phyloP scores from a whole-genome alignment of 176 grass and related monocot genomes.

The Canna indica region DNA sequence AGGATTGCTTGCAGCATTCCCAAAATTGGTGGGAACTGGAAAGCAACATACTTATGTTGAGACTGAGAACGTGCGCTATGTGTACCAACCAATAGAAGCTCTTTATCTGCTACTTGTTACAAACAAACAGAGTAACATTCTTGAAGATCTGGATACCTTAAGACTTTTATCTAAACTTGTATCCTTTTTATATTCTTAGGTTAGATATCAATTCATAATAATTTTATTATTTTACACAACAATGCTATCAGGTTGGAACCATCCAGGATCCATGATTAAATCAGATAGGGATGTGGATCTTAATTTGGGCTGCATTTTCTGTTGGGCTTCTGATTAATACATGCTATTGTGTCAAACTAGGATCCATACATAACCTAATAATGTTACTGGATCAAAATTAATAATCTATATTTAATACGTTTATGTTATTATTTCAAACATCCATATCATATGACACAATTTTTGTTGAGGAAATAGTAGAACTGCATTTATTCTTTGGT shows the following conservation, averaged over 20 bases:
- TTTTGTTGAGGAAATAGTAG: no score
- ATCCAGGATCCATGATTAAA: background rate
- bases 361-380: no score
- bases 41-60: constrained; percentile 88
- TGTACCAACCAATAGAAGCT: constrained; percentile 77
- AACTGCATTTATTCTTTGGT: background rate
- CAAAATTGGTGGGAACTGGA: constrained; percentile 70
- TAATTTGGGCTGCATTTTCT: no score
- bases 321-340: no score
- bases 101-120: no score
- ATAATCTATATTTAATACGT: background rate
- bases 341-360: no score
- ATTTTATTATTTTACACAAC: background rate
- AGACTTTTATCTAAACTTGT: constrained; percentile 79
- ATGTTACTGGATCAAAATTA: no score
- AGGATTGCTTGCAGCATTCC: constrained; percentile 80
- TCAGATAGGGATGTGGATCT: background rate
- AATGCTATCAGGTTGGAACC: background rate
- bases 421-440: background rate
- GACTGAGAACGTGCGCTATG: constrained; percentile 77
- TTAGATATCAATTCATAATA: background rate
- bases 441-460: background rate
- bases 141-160: constrained; percentile 83
- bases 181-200: constrained; percentile 13
- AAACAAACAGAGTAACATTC: constrained; percentile 92